phyloP scores from a whole-genome alignment of 1,284 basidiomycete genomes.

The Rugosomyces carneus region DNA sequence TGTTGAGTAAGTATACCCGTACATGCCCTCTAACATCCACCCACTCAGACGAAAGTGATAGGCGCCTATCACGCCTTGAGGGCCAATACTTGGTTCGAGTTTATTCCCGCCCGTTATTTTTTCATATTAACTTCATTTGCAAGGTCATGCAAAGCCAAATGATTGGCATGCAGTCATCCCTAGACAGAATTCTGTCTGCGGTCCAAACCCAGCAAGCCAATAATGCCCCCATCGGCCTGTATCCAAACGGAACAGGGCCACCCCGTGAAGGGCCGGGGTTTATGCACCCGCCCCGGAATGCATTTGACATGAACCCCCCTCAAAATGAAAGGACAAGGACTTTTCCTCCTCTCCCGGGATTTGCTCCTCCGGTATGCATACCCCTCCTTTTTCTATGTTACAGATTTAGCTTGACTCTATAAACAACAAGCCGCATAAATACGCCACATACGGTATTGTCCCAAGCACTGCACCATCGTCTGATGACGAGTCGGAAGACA shows the following conservation, averaged over 20 bases:
- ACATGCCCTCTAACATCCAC: neutral
- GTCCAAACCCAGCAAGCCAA: slow-evolving; percentile 50
- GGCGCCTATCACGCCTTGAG: slow-evolving; percentile 75
- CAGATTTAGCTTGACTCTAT: slow-evolving; percentile 15
- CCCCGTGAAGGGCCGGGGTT: slow-evolving; percentile 26
- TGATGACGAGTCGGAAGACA: slow-evolving; percentile 84
- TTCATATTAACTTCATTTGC: slow-evolving; percentile 7
- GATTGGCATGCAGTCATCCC: slow-evolving; percentile 83
- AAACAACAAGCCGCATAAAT: slow-evolving; percentile 68
- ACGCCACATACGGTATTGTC: slow-evolving; percentile 85
- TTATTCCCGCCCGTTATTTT: slow-evolving; percentile 4
- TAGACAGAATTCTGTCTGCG: slow-evolving; percentile 71
- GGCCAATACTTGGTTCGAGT: slow-evolving; percentile 69
- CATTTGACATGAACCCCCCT: slow-evolving; percentile 31
- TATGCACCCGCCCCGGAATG: slow-evolving; percentile 31
- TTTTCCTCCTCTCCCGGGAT: slow-evolving; percentile 84
- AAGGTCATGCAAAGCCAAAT: slow-evolving; percentile 87
- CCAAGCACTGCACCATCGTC: slow-evolving; percentile 77
- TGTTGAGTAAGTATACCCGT: slow-evolving; percentile 54
- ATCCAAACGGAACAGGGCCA: slow-evolving; percentile 18
- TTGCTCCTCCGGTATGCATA: slow-evolving; percentile 80
- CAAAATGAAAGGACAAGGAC: slow-evolving; percentile 29
- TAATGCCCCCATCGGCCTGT: slow-evolving; percentile 20
- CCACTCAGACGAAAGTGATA: slow-evolving; percentile 26
- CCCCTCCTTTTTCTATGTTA: slow-evolving; percentile 7